These are phyloP conservation scores for Alternaria burnsii DNA, from an alignment of 2,329 filamentous ascomycete species.

Conservation along the genomic window DNA sequence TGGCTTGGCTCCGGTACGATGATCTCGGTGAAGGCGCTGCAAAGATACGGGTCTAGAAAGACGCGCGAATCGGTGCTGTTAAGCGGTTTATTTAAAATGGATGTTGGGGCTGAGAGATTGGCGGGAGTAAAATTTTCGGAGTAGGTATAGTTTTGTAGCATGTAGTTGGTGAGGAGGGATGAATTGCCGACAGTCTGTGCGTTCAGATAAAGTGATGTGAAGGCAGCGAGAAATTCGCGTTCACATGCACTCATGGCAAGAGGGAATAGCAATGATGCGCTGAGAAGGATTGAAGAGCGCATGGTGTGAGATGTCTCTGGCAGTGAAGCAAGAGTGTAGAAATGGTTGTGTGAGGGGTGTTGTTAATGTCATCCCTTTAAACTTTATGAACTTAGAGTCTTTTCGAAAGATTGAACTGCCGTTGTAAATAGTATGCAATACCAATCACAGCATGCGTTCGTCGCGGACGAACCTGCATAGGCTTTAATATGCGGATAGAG, in stretches of 20 bases:
- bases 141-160: conserved; percentile 28
- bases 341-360: fast-evolving
- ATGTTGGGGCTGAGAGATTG: conserved; percentile 21
- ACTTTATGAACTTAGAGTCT: neutral
- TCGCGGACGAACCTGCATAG: conserved; percentile 1
- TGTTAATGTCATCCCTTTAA: fast-evolving
- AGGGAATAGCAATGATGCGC: neutral
- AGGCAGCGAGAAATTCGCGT: conserved; percentile 23
- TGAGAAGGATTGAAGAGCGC: neutral
- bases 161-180: conserved; percentile 11
- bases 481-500: conserved; percentile 9
- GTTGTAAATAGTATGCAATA: neutral
- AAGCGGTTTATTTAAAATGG: conserved; percentile 30
- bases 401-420: neutral
- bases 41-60: conserved; percentile 28
- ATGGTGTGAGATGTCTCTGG: neutral
- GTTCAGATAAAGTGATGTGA: conserved; percentile 24
- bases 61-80: conserved; percentile 27
- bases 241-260: conserved; percentile 1
- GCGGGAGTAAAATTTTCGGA: conserved; percentile 29
- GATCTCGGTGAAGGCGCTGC: conserved; percentile 35
- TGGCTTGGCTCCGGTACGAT: conserved; percentile 23
- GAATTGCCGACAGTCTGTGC: conserved; percentile 28
- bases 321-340: neutral
- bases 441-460: neutral